Conservation (phyloP, 179 eudicot genomes). For the Pouteria campechiana region DNA sequence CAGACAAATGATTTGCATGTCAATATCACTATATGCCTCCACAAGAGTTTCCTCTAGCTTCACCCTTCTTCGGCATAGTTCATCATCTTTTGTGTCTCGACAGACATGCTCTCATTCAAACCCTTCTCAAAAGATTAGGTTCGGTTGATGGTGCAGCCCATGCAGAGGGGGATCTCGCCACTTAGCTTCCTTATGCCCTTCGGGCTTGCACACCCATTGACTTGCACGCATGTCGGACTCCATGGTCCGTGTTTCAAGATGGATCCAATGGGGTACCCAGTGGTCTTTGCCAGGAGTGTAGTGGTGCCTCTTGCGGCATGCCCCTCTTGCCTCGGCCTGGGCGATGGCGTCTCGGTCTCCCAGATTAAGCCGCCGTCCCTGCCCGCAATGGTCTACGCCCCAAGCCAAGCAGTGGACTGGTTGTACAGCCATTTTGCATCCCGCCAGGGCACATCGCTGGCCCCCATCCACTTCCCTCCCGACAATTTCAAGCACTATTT, state of each 20-base stretch:
- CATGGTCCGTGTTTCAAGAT: background rate
- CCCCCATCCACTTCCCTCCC: background rate
- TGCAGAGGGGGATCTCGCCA: too few species aligned
- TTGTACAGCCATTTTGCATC: background rate
- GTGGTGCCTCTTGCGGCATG: too few species aligned
- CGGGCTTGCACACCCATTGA: background rate
- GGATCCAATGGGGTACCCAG: background rate
- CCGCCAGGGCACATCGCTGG: background rate
- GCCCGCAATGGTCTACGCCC: background rate
- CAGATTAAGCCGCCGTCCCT: background rate
- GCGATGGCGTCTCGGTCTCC: too few species aligned
- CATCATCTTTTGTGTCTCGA: background rate
- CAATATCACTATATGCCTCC: too few species aligned
- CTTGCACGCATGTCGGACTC: background rate
- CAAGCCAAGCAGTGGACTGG: background rate
- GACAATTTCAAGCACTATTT: constrained; percentile 1
- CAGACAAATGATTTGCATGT: background rate
- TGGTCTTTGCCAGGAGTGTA: background rate
- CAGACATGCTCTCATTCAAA: background rate
- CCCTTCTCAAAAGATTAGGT: too few species aligned
- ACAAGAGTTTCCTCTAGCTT: background rate
- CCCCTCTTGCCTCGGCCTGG: too few species aligned
- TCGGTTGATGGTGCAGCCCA: too few species aligned
- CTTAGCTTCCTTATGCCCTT: too few species aligned
- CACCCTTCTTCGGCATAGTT: too few species aligned